Base-by-base conservation (phyloP, 495 filamentous ascomycete species). In the Aspergillus olivimuriae region DNA sequence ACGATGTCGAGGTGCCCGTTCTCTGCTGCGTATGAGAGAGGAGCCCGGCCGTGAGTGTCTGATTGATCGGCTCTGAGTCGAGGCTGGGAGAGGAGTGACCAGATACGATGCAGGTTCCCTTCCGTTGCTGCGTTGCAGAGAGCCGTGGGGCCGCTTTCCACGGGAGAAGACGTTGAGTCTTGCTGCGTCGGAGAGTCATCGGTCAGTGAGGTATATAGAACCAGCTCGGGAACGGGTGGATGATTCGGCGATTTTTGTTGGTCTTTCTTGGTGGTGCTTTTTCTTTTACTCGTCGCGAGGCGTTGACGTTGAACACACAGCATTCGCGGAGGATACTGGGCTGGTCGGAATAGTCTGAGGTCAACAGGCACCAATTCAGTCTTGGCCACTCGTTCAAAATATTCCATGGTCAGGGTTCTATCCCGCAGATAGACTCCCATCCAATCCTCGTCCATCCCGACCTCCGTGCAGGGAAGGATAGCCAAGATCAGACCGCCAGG, bases 371-470 rank as follows among this genome's bases (percentile, higher is more conserved):
- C 43, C 4, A 32, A 14, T 8, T 17, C 19, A 4, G 12, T 12
- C 17, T 28, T 19, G 4, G 15, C 20, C 8, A 33, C 20, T 4
- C 43, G 35, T n/a, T 46, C 5, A 19, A 46, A 39, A 6, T 23
- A 11, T 18, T 46, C 19, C 43, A 46, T 46, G 8, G 34, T 46
- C 2, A 46, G 35, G 15, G 23, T 12, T n/a, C 14, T 11, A n/a
- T 46, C 43, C 21, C 37, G 43, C 16, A 46, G 18, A 21, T 39
- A 39, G n/a, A 46, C 39, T 7, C 20, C 23, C 15, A 46, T 23
- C 8, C 36, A 14, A 16, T 3, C 14, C 11, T 39, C 11, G 3
- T 20, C 0, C 5, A 30, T 16, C 3, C 35, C 21, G 14, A 3
- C n/a, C 26, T 39, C 34, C 4, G 43, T 46, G 18, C 43, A 46